Conservation (phyloP, 1,284 basidiomycete genomes). For the Ceraceosorus bombacis region DNA sequence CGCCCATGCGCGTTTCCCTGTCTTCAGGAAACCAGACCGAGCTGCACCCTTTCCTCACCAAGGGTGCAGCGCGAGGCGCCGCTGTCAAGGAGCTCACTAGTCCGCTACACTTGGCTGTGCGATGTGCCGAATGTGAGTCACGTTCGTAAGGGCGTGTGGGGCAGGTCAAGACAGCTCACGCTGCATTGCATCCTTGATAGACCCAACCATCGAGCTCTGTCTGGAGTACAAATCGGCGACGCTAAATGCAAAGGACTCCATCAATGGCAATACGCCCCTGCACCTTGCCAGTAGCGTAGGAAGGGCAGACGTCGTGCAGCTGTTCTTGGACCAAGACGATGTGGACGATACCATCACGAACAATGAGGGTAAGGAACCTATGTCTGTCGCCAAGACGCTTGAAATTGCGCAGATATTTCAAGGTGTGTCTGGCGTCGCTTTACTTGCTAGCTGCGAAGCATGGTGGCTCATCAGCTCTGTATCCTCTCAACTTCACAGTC, state of each 20-base stretch:
- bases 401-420: slow-evolving; percentile 66
- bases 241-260: slow-evolving; percentile 38
- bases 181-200: slow-evolving; percentile 44
- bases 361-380: slow-evolving; percentile 61
- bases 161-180: background rate
- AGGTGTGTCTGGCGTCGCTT: slow-evolving; percentile 53
- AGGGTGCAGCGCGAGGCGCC: slow-evolving; percentile 4
- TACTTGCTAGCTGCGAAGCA: background rate
- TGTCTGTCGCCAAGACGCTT: slow-evolving; percentile 62
- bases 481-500: slow-evolving; percentile 53
- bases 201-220: slow-evolving; percentile 62
- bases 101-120: slow-evolving; percentile 74
- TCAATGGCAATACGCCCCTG: slow-evolving; percentile 65
- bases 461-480: too few relatives aligned
- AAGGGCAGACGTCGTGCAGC: slow-evolving; percentile 62
- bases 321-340: slow-evolving; percentile 54
- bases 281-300: slow-evolving; percentile 79
- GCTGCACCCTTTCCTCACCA: slow-evolving; percentile 48
- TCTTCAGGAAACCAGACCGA: slow-evolving; percentile 20
- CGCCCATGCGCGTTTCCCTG: too few relatives aligned
- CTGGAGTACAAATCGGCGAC: slow-evolving; percentile 61
- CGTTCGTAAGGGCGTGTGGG: background rate
- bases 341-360: slow-evolving; percentile 77
- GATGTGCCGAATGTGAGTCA: slow-evolving; percentile 59
- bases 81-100: slow-evolving; percentile 46